Base-by-base conservation (phyloP, 2,329 filamentous ascomycete species). In the Alternaria arbusti region DNA sequence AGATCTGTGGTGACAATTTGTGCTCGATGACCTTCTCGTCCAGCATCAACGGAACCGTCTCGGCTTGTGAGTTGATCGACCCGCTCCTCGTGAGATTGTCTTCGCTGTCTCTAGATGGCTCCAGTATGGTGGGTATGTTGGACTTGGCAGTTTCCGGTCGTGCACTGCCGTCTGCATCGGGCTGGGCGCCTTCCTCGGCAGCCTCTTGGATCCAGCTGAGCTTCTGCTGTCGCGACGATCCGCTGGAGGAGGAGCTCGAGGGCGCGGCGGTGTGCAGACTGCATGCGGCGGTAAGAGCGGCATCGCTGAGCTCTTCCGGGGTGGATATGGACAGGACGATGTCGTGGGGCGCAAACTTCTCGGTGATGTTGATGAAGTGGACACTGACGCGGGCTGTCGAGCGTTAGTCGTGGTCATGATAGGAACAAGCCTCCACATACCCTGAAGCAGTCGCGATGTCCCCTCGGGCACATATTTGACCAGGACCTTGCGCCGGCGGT, bases 141-240 rank as follows among this genome's bases (percentile, higher is more conserved):
- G 72, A 69, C 15, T 67, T 62, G n/a, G 72, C 67, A 2, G 74
- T 70, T 9, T 64, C 46, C 15, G 74, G 70, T n/a, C 69, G 70
- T 45, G 69, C 55, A 44, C 54, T 61, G 50, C 73, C 70, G 28
- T 73, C 70, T 22, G 44, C 65, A 9, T 59, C 69, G 7, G 60
- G 63, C 55, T 73, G 88, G 84, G 67, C 87, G 40, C 63, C 61
- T 81, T 97, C 94, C 75, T 96, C 93, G 57, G 91, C 92, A 82
- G 96, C 92, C 81, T 98, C 96, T n/a, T 91, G 90, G 77, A 98
- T 97, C 82, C 97, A 95, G 82, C 95, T 91, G 72, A 98, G 84
- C 69, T 92, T 90, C 72, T 90, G 88, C 74, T 90, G 87, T 63
- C 91, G 88, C 68, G 94, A 84, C 67, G 94, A 84, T 76, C 91